Percentiles rank a stretch among this genome's conserved stretches.
phyloP scores from a whole-genome alignment of 108 stramenopile genomes.

The Seminavis robusta region DNA sequence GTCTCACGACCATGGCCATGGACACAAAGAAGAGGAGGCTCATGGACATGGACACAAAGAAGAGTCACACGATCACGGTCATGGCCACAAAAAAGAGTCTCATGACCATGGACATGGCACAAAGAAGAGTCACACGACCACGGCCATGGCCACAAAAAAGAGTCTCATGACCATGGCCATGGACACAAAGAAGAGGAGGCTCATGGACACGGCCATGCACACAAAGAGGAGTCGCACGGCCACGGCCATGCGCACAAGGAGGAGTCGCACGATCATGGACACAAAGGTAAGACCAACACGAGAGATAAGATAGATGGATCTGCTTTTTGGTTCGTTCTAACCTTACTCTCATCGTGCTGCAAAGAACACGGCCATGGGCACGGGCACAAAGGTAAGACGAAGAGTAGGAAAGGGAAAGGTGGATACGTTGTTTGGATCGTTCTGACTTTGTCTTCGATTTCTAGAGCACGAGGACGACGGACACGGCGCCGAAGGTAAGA shows the following conservation, averaged over 20 bases:
- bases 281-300: conserved; percentile 9
- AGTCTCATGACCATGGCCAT: conserved; percentile 12
- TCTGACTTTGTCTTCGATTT: too few species aligned
- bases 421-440: neutral
- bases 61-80: conserved; percentile 13
- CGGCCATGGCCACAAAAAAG: too few species aligned
- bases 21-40: conserved; percentile 29
- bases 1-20: too few species aligned
- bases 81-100: conserved; percentile 16
- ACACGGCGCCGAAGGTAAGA: conserved; percentile 1
- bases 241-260: too few species aligned
- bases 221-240: conserved; percentile 4
- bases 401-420: conserved; percentile 14
- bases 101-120: conserved; percentile 24
- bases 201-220: too few species aligned
- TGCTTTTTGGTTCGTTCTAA: neutral
- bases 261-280: conserved; percentile 11
- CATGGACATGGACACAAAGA: conserved; percentile 29
- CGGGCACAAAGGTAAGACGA: conserved; percentile 9
- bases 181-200: conserved; percentile 14
- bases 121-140: conserved; percentile 1
- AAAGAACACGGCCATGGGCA: conserved; percentile 19
- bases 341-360: neutral
- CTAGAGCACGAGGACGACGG: neutral
- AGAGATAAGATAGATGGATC: too few species aligned